Base-by-base conservation (phyloP, 352 stramenopile genomes). In the Phytopythium litorale region DNA sequence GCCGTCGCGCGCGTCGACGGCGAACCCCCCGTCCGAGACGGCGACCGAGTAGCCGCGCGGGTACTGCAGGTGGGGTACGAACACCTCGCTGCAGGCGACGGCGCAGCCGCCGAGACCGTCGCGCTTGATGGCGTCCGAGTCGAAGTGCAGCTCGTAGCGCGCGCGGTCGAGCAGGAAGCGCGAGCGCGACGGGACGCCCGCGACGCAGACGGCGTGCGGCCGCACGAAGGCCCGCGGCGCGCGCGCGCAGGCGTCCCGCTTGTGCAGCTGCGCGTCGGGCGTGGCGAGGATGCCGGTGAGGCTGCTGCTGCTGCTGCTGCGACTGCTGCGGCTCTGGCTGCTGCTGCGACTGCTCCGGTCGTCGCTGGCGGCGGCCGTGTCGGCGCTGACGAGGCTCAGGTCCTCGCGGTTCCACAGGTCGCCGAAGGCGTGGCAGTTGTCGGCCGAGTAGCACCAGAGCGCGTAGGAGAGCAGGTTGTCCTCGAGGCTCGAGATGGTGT, bases 321-420 rank as follows among this genome's bases (percentile, higher is more conserved):
- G n/a, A 4, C 43, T 52, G 40, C 28, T 48, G 4, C 19, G 35
- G 18, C 28, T 4, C 28, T 30, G 28, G 7, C 43, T 52, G 38
- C 19, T 35, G 4, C 50, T 18, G 35, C 28, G 23, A 23, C 46
- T 15, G 13, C 3, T n/a, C 7, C 19, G 35, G 19, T 56, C 58
- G 28, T 60, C 46, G 30, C 45, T 38, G 38, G 9, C 15, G 2
- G 25, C 30, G 13, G 54, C 50, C 23, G 81, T 78, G 51, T 78
- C 67, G n/a, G 65, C 32, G 35, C 73, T 87, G 28, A 89, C 79
- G 45, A 92, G 70, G 35, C 77, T 89, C 45, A 91, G 62, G 52
- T 92, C 83, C 33, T 92, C 83, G 23, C 79, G 57, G 68, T 92
- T 92, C 83, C 83, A 92, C 23, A 71, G 48, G 54, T 92, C 83